Evolutionary conservation across 257 asterid genomes (phyloP).

Genomic region (Anisodus acutangulus): DNA sequence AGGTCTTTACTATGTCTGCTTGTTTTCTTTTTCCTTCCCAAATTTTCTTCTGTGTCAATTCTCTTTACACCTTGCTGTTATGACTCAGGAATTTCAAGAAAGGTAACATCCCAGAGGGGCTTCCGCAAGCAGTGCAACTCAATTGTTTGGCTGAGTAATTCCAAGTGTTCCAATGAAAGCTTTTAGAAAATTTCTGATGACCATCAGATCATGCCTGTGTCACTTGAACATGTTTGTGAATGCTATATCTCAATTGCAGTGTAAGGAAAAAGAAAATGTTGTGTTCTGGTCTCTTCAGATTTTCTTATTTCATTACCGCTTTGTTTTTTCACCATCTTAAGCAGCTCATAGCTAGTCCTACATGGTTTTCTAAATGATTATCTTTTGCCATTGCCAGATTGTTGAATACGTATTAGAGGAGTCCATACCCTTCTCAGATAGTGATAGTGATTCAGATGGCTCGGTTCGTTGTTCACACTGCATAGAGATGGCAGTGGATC

Average conservation of each 20-base stretch:
- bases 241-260: neutral
- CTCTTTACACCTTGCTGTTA: neutral
- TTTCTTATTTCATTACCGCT: neutral
- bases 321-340: neutral
- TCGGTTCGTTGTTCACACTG: conserved; percentile 43
- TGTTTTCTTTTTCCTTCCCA: neutral
- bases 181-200: conserved; percentile 27
- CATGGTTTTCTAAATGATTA: neutral
- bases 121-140: conserved; percentile 62
- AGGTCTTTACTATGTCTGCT: neutral
- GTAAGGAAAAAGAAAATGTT: neutral
- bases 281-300: neutral
- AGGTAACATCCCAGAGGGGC: conserved; percentile 60
- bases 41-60: conserved; percentile 19
- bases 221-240: conserved; percentile 57
- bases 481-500: too few species aligned
- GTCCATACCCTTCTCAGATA: conserved; percentile 48
- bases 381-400: conserved; percentile 54
- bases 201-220: conserved; percentile 55
- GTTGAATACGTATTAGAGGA: conserved; percentile 55
- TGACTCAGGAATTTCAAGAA: conserved; percentile 50
- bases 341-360: conserved; percentile 13
- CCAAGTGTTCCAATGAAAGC: conserved; percentile 49
- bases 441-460: conserved; percentile 71
- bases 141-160: conserved; percentile 63